phyloP scores from a whole-genome alignment of 1,139 yeast species.

The Diutina neorugosa region DNA sequence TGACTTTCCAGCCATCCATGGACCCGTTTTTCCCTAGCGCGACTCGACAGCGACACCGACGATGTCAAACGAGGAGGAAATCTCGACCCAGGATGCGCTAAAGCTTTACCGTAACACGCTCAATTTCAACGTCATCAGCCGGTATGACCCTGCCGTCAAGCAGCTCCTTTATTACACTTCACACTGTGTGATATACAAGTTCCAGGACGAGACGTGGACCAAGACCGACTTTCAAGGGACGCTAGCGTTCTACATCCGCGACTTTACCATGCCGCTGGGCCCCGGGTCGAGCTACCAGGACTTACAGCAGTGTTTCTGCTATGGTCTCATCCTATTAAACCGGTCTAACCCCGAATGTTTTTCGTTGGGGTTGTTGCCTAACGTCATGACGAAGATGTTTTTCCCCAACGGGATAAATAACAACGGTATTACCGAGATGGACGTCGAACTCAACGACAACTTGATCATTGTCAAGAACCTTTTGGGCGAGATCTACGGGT shows the following conservation, averaged over 20 bases:
- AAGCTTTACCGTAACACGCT: constrained; percentile 58
- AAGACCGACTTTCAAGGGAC: constrained; percentile 76
- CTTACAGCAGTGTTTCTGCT: constrained; percentile 47
- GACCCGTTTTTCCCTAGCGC: neutral
- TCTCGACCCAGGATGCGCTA: constrained; percentile 22
- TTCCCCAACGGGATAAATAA: constrained; percentile 29
- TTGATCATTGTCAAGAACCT: constrained; percentile 69
- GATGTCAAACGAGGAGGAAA: constrained; percentile 3
- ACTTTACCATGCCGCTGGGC: constrained; percentile 23
- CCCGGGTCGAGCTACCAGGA: constrained; percentile 20
- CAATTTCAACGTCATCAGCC: constrained; percentile 68
- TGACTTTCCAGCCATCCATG: neutral
- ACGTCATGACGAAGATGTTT: constrained; percentile 32
- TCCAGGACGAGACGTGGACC: constrained; percentile 57
- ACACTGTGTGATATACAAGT: constrained; percentile 70
- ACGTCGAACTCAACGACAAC: constrained; percentile 68
- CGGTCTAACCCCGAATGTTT: constrained; percentile 68
- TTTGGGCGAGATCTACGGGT: constrained; percentile 71
- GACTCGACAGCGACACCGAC: neutral
- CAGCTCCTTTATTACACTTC: constrained; percentile 67
- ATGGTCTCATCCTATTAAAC: constrained; percentile 70
- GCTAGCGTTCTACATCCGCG: constrained; percentile 64
- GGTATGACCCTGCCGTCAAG: constrained; percentile 73
- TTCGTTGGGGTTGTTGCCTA: constrained; percentile 65
- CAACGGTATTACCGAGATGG: constrained; percentile 40